Evolutionary conservation across 495 filamentous ascomycete genomes (phyloP), one percentile per base, ranked within the genome.

Genomic region (Aspergillus homomorphus): DNA sequence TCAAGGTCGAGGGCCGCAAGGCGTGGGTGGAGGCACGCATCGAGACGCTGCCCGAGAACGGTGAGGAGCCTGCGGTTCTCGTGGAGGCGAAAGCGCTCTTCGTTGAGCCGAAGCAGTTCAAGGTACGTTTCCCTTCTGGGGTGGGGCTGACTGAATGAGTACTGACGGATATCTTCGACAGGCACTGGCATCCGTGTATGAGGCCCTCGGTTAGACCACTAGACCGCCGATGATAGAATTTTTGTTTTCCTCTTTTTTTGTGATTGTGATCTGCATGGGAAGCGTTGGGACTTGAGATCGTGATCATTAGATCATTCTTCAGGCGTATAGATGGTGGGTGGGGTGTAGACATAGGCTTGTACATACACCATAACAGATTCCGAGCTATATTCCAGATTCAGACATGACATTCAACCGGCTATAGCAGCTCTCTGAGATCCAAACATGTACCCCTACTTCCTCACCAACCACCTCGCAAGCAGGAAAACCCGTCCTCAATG

Each of bases 1-100:
- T 84, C 20, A 95, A 89, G 77, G 89, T 91, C 9, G 93, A 98
- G 69, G 95, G 94, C 6, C 81, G 94, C 59, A 98, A 98, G 73
- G 94, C 92, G 20, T 98, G 93, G 93, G 92, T 97, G 6, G 87
- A 91, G 73, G 95, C 90, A 20, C 83, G 84, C 61, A 89, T 98
- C 63, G 93, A 96, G 81, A 88, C 90, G 21, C 78, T 97, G 14
- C 83, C 84, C 41, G 78, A 74, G 50, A 80, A 80, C 42, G 84
- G 82, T 18, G 76, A 85, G 66, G 81, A 80, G 42, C 85, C 88
- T 10, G 66, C 81, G 12, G 81, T 92, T 22, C 72, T 94, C 46
- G 88, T 84, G 24, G 88, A 92, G 73, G 90, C 89, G 15, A 88
- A 87, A 67, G 92, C 89, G 2, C 73, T 98, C 59, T 98, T 96